Evolutionary conservation across 1,284 basidiomycete species (phyloP).

Genomic region (Apiotrichum laibachii): DNA sequence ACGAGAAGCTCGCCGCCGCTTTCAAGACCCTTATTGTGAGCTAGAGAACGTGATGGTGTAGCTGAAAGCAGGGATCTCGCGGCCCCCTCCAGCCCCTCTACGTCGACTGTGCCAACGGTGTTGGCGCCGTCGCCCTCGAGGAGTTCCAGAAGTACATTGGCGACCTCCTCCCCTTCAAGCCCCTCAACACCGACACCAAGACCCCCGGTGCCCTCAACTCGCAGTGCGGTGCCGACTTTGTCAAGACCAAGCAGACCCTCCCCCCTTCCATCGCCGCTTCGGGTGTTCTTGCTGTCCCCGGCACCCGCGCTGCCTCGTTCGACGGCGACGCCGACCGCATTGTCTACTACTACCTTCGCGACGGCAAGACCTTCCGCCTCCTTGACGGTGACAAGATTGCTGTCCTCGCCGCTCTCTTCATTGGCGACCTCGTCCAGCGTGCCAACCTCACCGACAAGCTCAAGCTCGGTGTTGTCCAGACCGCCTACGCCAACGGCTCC

Average conservation of each 20-base stretch:
- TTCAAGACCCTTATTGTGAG: conserved; percentile 84
- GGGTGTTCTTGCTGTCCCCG: conserved; percentile 60
- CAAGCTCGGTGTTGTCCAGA: conserved; percentile 92
- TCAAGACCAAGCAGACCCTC: conserved; percentile 85
- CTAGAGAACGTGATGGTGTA: conserved; percentile 4
- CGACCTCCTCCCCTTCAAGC: conserved; percentile 43
- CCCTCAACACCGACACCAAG: conserved; percentile 66
- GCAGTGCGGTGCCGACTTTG: conserved; percentile 91
- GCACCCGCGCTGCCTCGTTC: conserved; percentile 83
- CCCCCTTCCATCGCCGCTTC: conserved; percentile 57
- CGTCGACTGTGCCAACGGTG: conserved; percentile 97
- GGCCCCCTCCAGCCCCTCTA: conserved; percentile 58
- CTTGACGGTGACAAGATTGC: conserved; percentile 99
- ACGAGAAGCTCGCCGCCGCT: conserved; percentile 75
- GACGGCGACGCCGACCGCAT: conserved; percentile 98
- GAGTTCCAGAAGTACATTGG: conserved; percentile 56
- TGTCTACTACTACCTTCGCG: conserved; percentile 84
- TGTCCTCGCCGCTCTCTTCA: conserved; percentile 85
- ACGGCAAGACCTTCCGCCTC: conserved; percentile 71
- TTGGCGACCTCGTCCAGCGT: conserved; percentile 82
- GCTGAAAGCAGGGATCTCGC: conserved; percentile 56
- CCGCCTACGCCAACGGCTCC: conserved; percentile 96
- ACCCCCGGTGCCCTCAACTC: conserved; percentile 76
- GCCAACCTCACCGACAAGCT: conserved; percentile 65
- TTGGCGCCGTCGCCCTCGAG: conserved; percentile 73